phyloP scores from a whole-genome alignment of 441 rosid species.

The Croton laevigatus region DNA sequence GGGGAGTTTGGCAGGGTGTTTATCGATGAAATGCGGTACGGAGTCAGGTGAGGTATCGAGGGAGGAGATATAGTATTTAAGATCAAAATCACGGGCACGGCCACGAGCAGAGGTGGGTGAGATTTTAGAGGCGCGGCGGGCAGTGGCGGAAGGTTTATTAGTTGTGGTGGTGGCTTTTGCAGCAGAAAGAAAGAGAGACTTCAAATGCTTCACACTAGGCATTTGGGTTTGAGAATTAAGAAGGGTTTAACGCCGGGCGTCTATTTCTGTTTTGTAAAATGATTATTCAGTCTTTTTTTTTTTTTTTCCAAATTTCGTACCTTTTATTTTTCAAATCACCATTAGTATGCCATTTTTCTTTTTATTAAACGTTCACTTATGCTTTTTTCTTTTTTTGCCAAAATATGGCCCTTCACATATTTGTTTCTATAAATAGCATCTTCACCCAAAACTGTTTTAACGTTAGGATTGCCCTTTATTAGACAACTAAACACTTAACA shows the following conservation, averaged over 20 bases:
- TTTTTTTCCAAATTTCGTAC: too few relatives aligned
- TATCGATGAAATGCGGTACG: not conserved
- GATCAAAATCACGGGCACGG: slow-evolving; percentile 9
- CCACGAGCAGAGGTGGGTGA: not conserved
- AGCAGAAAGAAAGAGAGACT: slow-evolving; percentile 22
- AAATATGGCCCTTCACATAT: too few relatives aligned
- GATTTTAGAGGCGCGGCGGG: not conserved
- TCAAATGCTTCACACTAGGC: slow-evolving; percentile 22
- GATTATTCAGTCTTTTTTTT: not conserved
- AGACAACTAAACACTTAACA: too few relatives aligned
- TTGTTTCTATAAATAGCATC: too few relatives aligned
- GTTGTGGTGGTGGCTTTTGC: not conserved
- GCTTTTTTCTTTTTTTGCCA: too few relatives aligned
- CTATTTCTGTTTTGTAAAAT: not conserved
- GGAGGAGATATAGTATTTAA: slow-evolving; percentile 19
- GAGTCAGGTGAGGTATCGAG: slow-evolving; percentile 14
- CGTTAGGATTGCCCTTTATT: too few relatives aligned
- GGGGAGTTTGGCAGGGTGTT: not conserved
- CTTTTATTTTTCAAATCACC: too few relatives aligned
- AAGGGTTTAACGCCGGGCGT: slow-evolving; percentile 5
- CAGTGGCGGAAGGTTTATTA: not conserved
- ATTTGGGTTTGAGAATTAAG: slow-evolving; percentile 7
- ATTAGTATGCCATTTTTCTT: too few relatives aligned
- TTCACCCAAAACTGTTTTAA: too few relatives aligned
- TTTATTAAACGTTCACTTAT: too few relatives aligned